Evolutionary conservation across 306 rosid species (phyloP), one percentile per base, ranked within the genome.

Genomic region (Argentina anserina): DNA sequence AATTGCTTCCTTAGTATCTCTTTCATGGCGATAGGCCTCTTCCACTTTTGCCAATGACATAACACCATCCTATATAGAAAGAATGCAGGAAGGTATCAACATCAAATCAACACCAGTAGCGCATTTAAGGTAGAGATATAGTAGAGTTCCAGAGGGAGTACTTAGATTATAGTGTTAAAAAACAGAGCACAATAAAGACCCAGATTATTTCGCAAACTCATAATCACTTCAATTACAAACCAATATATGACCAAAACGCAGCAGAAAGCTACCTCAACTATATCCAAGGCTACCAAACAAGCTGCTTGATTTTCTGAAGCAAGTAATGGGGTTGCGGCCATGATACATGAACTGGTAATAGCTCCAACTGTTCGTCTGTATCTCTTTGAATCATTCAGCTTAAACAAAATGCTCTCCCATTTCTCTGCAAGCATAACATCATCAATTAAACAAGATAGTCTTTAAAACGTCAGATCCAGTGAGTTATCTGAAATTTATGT

Each of bases 351-450:
- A 88, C 87, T 76, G 41, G 89, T 86, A 83, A 89, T 84, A 47
- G 94, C 88, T 70, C 96, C 98, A 80, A 94, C 89, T 14, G 88
- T 89, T 73, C 90, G 73, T 80, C 98, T 84, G 85, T 91, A 89
- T 78, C 98, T 91, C 87, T 81, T 86, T 58, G 86, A 85, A 79
- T 94, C 96, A 45, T 87, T 94, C 83, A 89, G 70, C 90, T 85
- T 89, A 81, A 87, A 89, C 75, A 77, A 79, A 81, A 87, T 69
- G 49, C 33, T 81, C 76, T 89, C 98, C 92, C 90, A 91, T 81
- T 71, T 84, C 78, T 85, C 98, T 91, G 80, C 82, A 88, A 43
- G 45, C 68, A 85, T 37, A 60, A 76, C 37, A 81, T 14, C 41
- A 58, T 7, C 71, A 15, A 61, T 80, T 37, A 67, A 74, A 41